Percentiles rank a stretch among this genome's conserved stretches.
Evolutionary conservation across 2,329 filamentous ascomycete species (phyloP).

Genomic region (Didymella sp.): DNA sequence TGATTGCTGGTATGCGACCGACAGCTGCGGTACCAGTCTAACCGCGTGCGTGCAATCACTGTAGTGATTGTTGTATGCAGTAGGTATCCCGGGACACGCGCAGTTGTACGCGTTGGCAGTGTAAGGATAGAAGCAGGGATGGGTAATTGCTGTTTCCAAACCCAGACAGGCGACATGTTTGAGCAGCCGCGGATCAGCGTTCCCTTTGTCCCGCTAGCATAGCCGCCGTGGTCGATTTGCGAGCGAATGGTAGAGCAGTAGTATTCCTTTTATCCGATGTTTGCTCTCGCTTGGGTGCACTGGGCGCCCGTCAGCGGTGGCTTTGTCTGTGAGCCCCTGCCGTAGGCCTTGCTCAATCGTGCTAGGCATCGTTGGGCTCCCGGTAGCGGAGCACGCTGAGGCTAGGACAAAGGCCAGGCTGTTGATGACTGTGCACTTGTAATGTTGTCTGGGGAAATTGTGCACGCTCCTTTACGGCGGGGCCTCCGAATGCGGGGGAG

Average conservation of each 20-base stretch:
- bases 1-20: constrained; percentile 1
- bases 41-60: not conserved
- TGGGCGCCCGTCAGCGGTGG: constrained; percentile 31
- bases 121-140: constrained; percentile 7
- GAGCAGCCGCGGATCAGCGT: constrained; percentile 24
- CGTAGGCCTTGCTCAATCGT: not conserved
- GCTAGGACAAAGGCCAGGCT: constrained; percentile 6
- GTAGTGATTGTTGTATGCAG: constrained; percentile 2
- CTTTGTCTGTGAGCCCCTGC: constrained; percentile 17
- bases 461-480: constrained; percentile 13
- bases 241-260: constrained; percentile 34
- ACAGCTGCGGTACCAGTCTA: not conserved
- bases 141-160: constrained; percentile 11
- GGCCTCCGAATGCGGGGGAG: constrained; percentile 15
- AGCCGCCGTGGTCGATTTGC: constrained; percentile 23
- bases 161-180: constrained; percentile 15
- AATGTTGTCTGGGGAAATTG: constrained; percentile 14
- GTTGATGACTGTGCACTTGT: constrained; percentile 7
- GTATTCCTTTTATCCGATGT: constrained; percentile 45
- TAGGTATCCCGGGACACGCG: constrained; percentile 3
- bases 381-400: constrained; percentile 8
- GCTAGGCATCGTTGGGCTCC: constrained; percentile 4
- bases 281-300: constrained; percentile 7
- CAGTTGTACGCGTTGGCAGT: constrained; percentile 6
- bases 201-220: constrained; percentile 29